Evolutionary conservation across 176 grass and related monocot genomes (phyloP), one percentile per base, ranked within the genome.

Genomic region (Aechmea fasciata): DNA sequence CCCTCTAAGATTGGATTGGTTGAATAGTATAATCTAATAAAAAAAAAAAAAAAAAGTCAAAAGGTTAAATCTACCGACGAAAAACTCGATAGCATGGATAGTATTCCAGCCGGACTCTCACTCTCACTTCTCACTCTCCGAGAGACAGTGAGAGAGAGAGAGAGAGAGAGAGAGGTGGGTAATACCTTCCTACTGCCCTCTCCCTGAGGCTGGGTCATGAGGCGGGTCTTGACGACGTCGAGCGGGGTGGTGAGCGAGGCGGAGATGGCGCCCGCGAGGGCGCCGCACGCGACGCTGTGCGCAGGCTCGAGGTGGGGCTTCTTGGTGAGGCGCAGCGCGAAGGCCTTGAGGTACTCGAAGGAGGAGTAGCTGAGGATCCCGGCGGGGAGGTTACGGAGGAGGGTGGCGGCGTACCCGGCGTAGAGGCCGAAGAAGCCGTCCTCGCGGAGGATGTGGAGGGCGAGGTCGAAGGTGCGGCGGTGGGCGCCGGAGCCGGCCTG

Each of bases 281-380:
- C 94, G 10, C 89, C 94, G 7, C 89, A 99, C 2, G 85, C 18
- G 29, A 97, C 82, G 29, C 89, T 97, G 71, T 97, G 81, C 48
- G 82, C 79, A 0, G 94, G 87, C 49, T 91, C 86, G 15, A 93
- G 86, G 26, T 78, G 75, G 20, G 71, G 66, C 73, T 73, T 76
- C 13, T 73, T 25, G 0, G 75, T 70, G 13, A 68, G 61, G 19
- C 47, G 74, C 18, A 92, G 71, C 3, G 85, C 78, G 47, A 99
- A 99, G 6, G 86, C 80, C 82, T 99, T 99, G 48, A 93, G 74
- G 87, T 99, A 99, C 79, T 99, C 89, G 66, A 93, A 99, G 0
- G 94, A 97, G 24, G 89, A 97, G 84, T 88, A 93, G 82, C 87
- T 93, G 15, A 97, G 80, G 41, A 97, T 91, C 0, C 94, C 87